Conservation (phyloP, 2,329 filamentous ascomycete genomes). For the Blumeriella jaapii region DNA sequence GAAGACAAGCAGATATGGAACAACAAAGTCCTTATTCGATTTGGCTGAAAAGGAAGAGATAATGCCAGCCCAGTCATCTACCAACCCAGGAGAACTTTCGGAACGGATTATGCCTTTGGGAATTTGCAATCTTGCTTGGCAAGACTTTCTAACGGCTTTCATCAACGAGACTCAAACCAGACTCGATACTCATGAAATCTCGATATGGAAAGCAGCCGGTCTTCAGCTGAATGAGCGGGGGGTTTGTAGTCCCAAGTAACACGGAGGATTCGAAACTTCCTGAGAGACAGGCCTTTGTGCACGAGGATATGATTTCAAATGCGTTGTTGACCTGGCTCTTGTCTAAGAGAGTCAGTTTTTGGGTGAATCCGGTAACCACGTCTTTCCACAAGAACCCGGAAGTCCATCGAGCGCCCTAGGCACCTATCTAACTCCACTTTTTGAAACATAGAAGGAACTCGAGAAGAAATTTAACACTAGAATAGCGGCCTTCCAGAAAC, state of each 20-base stretch:
- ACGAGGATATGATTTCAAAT: constrained; percentile 53
- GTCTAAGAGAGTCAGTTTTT: constrained; percentile 54
- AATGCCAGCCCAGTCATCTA: constrained; percentile 31
- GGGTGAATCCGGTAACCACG: constrained; percentile 37
- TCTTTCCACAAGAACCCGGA: constrained; percentile 26
- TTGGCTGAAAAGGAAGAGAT: constrained; percentile 39
- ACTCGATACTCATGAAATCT: constrained; percentile 48
- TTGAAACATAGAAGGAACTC: constrained; percentile 42
- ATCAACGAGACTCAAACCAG: constrained; percentile 50
- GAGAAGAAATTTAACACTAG: constrained; percentile 48
- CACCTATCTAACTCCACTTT: constrained; percentile 37
- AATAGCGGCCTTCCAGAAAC: constrained; percentile 45
- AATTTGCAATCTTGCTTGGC: constrained; percentile 56
- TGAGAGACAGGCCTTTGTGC: constrained; percentile 37
- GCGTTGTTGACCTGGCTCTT: constrained; percentile 54
- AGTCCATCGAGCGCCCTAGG: constrained; percentile 31
- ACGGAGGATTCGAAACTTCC: constrained; percentile 29
- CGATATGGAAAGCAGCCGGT: constrained; percentile 52
- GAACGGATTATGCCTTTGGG: constrained; percentile 34
- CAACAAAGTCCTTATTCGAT: constrained; percentile 51
- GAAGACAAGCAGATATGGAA: constrained; percentile 39
- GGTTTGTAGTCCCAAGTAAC: constrained; percentile 38
- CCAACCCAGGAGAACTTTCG: constrained; percentile 25
- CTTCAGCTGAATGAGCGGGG: constrained; percentile 43
- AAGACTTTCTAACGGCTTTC: constrained; percentile 53